phyloP scores from a whole-genome alignment of 2,329 filamentous ascomycete species.

The Cordyceps fumosorosea region DNA sequence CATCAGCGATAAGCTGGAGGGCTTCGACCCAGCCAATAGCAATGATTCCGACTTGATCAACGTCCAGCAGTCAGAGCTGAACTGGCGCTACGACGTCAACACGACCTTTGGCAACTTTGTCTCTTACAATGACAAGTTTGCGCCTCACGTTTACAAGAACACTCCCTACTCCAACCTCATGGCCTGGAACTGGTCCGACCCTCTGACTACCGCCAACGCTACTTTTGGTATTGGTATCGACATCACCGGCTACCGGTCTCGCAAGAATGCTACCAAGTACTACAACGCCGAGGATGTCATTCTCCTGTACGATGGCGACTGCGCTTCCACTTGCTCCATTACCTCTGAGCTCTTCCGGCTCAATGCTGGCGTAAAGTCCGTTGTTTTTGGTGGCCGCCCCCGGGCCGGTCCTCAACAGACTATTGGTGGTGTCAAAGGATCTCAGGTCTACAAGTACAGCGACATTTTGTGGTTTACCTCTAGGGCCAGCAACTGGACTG shows the following conservation, averaged over 20 bases:
- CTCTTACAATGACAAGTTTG: constrained; percentile 40
- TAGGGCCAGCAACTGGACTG: constrained; percentile 1
- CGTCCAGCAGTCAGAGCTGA: constrained; percentile 44
- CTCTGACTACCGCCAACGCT: constrained; percentile 33
- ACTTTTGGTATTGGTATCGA: constrained; percentile 30
- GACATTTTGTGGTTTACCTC: not conserved
- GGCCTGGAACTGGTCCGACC: constrained; percentile 45
- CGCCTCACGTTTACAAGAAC: constrained; percentile 33
- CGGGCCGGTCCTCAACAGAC: constrained; percentile 46
- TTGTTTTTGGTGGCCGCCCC: constrained; percentile 54
- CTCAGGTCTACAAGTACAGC: not conserved
- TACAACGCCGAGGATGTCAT: constrained; percentile 24
- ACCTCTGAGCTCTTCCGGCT: constrained; percentile 26
- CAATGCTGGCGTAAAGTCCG: constrained; percentile 42
- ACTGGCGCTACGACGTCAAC: constrained; percentile 44
- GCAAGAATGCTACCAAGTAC: constrained; percentile 33
- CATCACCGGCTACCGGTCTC: constrained; percentile 39
- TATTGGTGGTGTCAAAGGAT: constrained; percentile 54
- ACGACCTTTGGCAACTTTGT: constrained; percentile 42
- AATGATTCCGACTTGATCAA: constrained; percentile 25
- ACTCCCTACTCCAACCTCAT: constrained; percentile 48
- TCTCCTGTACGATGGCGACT: constrained; percentile 20
- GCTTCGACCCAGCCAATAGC: constrained; percentile 40
- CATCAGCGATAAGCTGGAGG: constrained; percentile 32
- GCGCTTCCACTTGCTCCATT: constrained; percentile 30